phyloP scores from a whole-genome alignment of 352 stramenopile genomes.

The Globisporangium megalacanthum region DNA sequence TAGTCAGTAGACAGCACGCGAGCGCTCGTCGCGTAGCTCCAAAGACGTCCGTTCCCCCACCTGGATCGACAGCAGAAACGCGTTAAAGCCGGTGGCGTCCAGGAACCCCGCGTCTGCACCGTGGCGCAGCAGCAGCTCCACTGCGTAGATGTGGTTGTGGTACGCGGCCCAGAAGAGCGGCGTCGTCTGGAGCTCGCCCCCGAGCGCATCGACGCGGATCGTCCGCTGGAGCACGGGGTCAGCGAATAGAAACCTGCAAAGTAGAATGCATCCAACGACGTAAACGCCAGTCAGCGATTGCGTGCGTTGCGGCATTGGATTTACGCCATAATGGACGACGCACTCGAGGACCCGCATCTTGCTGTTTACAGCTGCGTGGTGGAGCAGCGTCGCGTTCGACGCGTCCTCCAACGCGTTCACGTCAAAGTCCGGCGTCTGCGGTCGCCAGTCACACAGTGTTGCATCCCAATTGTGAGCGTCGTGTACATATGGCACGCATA shows the following conservation, averaged over 20 bases:
- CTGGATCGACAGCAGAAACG: conserved; percentile 65
- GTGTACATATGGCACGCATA: not conserved
- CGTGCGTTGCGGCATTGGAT: no score
- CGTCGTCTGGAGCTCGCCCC: conserved; percentile 54
- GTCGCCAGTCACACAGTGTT: not conserved
- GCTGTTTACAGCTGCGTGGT: conserved; percentile 72
- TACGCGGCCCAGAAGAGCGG: conserved; percentile 71
- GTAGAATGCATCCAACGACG: not conserved
- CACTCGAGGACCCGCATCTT: conserved; percentile 77
- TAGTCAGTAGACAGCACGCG: no score
- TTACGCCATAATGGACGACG: not conserved
- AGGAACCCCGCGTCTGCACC: conserved; percentile 47
- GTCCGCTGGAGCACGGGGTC: conserved; percentile 23
- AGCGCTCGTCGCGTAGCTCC: not conserved
- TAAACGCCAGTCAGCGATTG: no score
- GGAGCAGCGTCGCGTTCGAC: conserved; percentile 63
- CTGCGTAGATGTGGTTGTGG: conserved; percentile 77
- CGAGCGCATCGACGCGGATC: conserved; percentile 46
- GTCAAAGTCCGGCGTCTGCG: conserved; percentile 44
- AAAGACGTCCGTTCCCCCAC: conserved; percentile 6
- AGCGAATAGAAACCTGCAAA: conserved; percentile 43
- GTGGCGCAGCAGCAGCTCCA: conserved; percentile 62
- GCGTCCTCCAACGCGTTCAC: conserved; percentile 44
- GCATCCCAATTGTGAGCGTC: not conserved
- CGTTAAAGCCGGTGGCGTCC: conserved; percentile 46